Evolutionary conservation across 306 rosid species (phyloP).

Genomic region (Vigna nakashimae): DNA sequence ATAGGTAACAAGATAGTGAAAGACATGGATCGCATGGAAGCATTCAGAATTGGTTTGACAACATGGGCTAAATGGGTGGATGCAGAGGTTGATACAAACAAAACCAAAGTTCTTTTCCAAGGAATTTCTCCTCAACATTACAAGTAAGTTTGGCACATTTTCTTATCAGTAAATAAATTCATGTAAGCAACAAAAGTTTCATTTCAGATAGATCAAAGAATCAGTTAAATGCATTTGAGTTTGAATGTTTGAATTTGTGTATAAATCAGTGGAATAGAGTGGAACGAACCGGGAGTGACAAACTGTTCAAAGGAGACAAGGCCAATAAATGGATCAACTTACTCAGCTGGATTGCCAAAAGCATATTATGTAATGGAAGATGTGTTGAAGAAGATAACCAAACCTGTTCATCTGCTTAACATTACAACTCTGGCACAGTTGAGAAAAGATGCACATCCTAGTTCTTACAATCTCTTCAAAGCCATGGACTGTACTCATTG

Average conservation of each 20-base stretch:
- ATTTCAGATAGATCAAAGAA: too few relatives aligned
- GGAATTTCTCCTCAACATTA: slow-evolving; percentile 78
- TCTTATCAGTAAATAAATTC: neutral
- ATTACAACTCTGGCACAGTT: slow-evolving; percentile 72
- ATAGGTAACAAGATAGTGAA: slow-evolving; percentile 49
- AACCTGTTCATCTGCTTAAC: slow-evolving; percentile 60
- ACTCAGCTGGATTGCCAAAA: slow-evolving; percentile 53
- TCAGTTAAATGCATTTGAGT: too few relatives aligned
- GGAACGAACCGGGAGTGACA: slow-evolving; percentile 57
- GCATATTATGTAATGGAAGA: slow-evolving; percentile 51
- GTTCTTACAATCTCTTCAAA: slow-evolving; percentile 55
- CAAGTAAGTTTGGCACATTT: slow-evolving; percentile 49
- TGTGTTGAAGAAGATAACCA: slow-evolving; percentile 48
- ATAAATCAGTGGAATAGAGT: slow-evolving; percentile 54
- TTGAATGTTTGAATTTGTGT: neutral
- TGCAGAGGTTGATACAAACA: slow-evolving; percentile 49
- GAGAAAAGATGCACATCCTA: slow-evolving; percentile 82
- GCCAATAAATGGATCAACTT: slow-evolving; percentile 65
- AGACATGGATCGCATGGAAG: slow-evolving; percentile 79
- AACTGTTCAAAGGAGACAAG: slow-evolving; percentile 64
- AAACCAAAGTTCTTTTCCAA: slow-evolving; percentile 65
- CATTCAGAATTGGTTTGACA: slow-evolving; percentile 60
- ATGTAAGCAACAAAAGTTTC: neutral
- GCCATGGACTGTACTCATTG: slow-evolving; percentile 85
- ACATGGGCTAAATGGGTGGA: slow-evolving; percentile 83